Evolutionary conservation across 2,329 filamentous ascomycete species (phyloP).

Genomic region (Drechslerella dactyloides): DNA sequence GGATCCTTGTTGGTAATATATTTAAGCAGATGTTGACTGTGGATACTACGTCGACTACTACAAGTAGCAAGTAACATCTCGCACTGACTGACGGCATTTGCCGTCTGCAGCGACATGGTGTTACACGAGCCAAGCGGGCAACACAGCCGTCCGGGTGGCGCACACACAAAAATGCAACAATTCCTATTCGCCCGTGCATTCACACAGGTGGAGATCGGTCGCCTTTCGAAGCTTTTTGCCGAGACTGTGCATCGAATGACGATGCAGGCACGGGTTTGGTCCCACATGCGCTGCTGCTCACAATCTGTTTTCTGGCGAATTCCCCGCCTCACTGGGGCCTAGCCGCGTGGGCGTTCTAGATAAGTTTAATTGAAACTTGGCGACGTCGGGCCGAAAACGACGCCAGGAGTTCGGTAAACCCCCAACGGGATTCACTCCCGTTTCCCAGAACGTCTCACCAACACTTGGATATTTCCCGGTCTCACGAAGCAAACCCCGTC

Average conservation of each 20-base stretch:
- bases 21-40: too few relatives aligned
- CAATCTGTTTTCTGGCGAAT: neutral
- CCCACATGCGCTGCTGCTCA: neutral
- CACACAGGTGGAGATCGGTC: neutral
- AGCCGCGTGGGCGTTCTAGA: neutral
- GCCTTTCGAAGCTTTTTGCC: neutral
- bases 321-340: neutral
- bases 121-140: neutral
- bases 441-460: neutral
- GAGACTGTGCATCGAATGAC: neutral
- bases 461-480: constrained; percentile 9
- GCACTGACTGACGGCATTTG: neutral
- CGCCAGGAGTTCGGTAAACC: neutral
- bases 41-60: neutral
- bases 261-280: neutral
- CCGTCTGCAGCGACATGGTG: neutral
- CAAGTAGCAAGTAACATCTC: neutral
- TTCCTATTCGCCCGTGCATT: neutral
- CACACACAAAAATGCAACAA: neutral
- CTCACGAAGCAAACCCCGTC: neutral
- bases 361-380: neutral
- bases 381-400: constrained; percentile 1
- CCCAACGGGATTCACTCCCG: constrained; percentile 5
- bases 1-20: too few relatives aligned
- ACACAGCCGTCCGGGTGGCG: neutral